Base-by-base conservation (phyloP, 352 stramenopile genomes). In the Phytophthora sojae region DNA sequence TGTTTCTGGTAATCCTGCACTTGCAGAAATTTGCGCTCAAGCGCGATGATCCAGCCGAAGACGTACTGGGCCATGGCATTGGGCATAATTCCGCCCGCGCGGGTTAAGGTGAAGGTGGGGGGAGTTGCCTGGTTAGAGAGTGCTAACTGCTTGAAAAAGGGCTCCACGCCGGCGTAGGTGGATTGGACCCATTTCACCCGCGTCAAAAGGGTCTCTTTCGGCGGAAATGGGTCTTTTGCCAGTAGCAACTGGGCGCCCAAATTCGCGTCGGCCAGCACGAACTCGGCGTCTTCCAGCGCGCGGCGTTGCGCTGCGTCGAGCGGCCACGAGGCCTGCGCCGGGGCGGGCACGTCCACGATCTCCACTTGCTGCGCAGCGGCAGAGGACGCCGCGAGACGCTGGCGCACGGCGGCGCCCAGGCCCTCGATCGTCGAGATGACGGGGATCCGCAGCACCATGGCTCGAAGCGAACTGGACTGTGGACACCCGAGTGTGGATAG, bases 11-110 rank as follows among this genome's bases (percentile, higher is more conserved):
- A 77, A 7, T 53, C 55, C 37, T 68, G 63, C 17, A 77, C 73
- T 11, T 86, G 66, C n/a, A 86, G 53, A 49, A 89, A 85, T 57
- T 80, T 86, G 57, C 75, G 68, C 56, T 82, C 75, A 25, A 82
- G 17, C 4, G 64, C 64, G 49, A 79, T 69, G n/a, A 79, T 25
- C 70, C 67, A 79, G n/a, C 79, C 79, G 11, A 86, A 71, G 25
- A 86, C 76, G 65, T 84, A 86, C 58, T 86, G 79, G 0, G 76
- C 79, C 76, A 86, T 84, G 37, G 75, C 75, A 12, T 66, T 61
- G 12, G 71, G 68, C 74, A 87, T 81, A 68, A 87, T 82, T 12
- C 79, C 81, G 0, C 79, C 81, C 0, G 79, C 81, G 3, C 81
- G 61, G 7, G 81, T 88, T 7, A 86, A 32, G 15, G 63, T 76